Conservation (phyloP, 441 rosid species). For the Jatropha multifida region DNA sequence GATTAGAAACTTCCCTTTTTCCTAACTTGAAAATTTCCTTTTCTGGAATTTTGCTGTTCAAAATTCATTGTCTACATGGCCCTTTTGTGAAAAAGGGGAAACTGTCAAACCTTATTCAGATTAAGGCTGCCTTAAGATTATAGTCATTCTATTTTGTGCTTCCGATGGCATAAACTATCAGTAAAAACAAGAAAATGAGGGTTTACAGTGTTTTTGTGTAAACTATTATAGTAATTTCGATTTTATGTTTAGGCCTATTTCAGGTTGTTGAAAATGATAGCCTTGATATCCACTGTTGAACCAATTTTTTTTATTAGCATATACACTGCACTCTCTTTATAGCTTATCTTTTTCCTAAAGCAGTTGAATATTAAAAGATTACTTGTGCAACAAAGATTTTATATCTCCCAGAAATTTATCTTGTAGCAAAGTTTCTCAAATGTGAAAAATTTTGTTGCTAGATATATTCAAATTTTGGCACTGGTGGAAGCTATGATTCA, state of each 20-base stretch:
- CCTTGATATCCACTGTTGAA: not conserved
- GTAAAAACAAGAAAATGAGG: not conserved
- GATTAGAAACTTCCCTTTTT: not conserved
- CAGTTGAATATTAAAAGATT: not conserved
- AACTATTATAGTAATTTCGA: not conserved
- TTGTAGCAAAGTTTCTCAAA: not conserved
- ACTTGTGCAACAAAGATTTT: not conserved
- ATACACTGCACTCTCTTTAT: not conserved
- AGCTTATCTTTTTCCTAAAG: not conserved
- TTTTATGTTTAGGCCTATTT: not conserved
- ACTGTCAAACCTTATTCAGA: not conserved
- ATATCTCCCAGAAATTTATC: not conserved
- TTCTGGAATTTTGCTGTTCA: not conserved
- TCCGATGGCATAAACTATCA: not conserved
- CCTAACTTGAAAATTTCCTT: not conserved
- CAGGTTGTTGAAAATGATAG: not conserved
- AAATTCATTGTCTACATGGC: not conserved
- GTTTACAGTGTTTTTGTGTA: not conserved
- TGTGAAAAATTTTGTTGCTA: not conserved
- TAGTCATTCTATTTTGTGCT: not conserved
- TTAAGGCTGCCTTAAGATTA: slow-evolving; percentile 1
- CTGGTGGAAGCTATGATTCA: not conserved
- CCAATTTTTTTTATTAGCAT: not conserved
- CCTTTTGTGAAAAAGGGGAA: not conserved
- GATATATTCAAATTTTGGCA: not conserved